Evolutionary conservation across 2,329 filamentous ascomycete species (phyloP), one percentile per base, ranked within the genome.

Genomic region (Sclerotinia borealis): DNA sequence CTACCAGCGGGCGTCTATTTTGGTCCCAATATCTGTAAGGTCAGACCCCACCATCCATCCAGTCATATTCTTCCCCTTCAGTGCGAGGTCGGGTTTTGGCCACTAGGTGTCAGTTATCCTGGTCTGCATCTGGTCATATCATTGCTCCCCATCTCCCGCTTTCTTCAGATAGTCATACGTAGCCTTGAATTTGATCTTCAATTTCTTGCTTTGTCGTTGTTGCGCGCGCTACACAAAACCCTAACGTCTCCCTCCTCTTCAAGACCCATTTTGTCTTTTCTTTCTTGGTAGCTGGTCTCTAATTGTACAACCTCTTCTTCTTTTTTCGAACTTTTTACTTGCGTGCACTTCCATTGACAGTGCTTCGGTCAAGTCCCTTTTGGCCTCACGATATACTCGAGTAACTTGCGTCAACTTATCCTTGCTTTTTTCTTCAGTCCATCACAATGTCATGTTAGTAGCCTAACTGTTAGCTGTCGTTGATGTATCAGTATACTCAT

Each of bases 221-320:
- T 65, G 72, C 69, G 68, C 68, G 70, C 70, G 68, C 67, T 66
- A 63, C 68, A 69, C 72, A 74, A 73, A 74, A 73, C 68, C 71
- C 66, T 66, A 58, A 62, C 50, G 55, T 31, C 68, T 60, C 71
- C 71, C 70, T 67, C 64, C 64, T 54, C 59, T 67, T 68, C 59
- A 65, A 68, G 65, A 68, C 65, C 64, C 64, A 34, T 55, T 48
- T 59, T 60, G 54, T 66, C 60, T 66, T 55, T 66, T 70, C 70
- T 67, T 65, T 59, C 64, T 70, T 68, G 72, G 69, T 73, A 73
- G 72, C 72, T 74, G 72, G 72, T 72, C 72, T 74, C 72, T 72
- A 72, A 56, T 62, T 56, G 51, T 62, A 55, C 50, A 62, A 56
- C 72, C 70, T 71, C n/a, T 68, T 68, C 67, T 72, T 69, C 64